phyloP scores from a whole-genome alignment of 305 asterid species.

The Fraxinus floribunda region DNA sequence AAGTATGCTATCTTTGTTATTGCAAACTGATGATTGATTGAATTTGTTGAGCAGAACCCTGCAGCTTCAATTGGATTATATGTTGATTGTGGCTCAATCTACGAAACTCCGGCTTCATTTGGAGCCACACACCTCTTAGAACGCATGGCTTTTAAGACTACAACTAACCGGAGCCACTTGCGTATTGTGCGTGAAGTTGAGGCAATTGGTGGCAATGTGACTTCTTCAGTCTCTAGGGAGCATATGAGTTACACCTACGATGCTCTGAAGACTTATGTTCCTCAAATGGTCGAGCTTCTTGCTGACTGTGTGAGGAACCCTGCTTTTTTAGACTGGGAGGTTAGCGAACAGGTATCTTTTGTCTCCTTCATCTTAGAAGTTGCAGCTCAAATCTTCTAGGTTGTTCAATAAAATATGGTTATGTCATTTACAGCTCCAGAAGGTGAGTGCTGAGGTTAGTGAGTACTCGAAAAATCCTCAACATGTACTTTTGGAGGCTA shows the following conservation, averaged over 20 bases:
- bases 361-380: conserved; percentile 11
- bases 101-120: conserved; percentile 68
- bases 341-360: conserved; percentile 72
- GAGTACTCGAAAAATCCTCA: conserved; percentile 84
- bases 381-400: conserved; percentile 9
- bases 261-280: conserved; percentile 73
- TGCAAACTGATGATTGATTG: conserved; percentile 16
- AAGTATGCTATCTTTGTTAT: background rate
- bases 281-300: conserved; percentile 95
- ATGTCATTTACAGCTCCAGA: conserved; percentile 54
- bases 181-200: conserved; percentile 88
- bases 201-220: conserved; percentile 91
- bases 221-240: conserved; percentile 80
- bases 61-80: conserved; percentile 80
- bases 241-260: conserved; percentile 82
- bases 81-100: conserved; percentile 85
- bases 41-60: conserved; percentile 58
- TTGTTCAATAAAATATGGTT: conserved; percentile 11
- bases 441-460: conserved; percentile 64
- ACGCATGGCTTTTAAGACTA: conserved; percentile 93
- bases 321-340: conserved; percentile 95
- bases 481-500: conserved; percentile 83
- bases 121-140: conserved; percentile 91
- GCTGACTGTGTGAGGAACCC: conserved; percentile 84
- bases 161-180: conserved; percentile 76